Base-by-base conservation (phyloP, 2,329 filamentous ascomycete species). In the Ophiostoma pallidulum region DNA sequence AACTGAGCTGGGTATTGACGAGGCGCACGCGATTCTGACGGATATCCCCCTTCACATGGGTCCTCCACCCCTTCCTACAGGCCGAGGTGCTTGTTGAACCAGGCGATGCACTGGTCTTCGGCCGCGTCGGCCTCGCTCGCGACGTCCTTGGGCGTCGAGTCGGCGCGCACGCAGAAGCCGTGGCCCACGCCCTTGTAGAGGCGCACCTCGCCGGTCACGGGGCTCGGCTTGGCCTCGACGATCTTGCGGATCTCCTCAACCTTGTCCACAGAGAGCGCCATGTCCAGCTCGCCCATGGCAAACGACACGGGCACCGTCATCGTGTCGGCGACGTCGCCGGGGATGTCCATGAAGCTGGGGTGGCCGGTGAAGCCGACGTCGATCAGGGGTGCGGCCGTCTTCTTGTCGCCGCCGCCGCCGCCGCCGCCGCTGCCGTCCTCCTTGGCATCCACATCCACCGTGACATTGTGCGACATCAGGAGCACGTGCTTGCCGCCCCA, bases 401-500 rank as follows among this genome's bases (percentile, higher is more conserved):
- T 14, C n/a, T n/a, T n/a, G n/a, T n/a, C n/a, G n/a, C 22, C 29
- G 28, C n/a, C 36, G 22, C 41, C 36, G 16, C n/a, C n/a, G n/a
- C n/a, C n/a, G n/a, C n/a, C n/a, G n/a, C n/a, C n/a, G n/a, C n/a
- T n/a, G n/a, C n/a, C n/a, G n/a, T n/a, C n/a, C n/a, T n/a, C n/a
- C n/a, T n/a, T n/a, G n/a, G n/a, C n/a, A n/a, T n/a, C n/a, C n/a
- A 31, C n/a, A 20, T 48, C 49, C 3, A 48, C 48, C 28, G 47
- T 51, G 26, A 52, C 54, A 35, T 52, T 52, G 51, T 68, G 65
- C 10, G 68, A 64, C 4, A 81, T 67, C n/a, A 68, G 58, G 8
- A 77, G 58, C 3, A 68, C 62, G 53, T 79, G 70, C 51, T 74
- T 73, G 20, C 75, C 79, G 20, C 78, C 78, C 78, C 78, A 82